Base-by-base conservation (phyloP, 2,329 filamentous ascomycete genomes). In the Tolypocladium tundrense region DNA sequence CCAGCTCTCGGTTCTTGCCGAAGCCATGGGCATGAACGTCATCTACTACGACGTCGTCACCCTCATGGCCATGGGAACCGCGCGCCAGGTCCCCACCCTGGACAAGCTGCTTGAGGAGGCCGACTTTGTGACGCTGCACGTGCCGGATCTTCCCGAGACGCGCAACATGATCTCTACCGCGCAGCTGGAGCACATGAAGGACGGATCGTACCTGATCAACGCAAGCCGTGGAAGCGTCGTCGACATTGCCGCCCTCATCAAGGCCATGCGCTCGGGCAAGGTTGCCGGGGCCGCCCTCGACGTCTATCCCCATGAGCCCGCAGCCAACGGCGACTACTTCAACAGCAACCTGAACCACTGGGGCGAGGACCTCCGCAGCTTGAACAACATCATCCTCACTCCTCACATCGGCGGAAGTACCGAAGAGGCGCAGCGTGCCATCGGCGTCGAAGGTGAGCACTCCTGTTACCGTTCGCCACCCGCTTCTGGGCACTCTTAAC, bases 351-450 rank as follows among this genome's bases (percentile, higher is more conserved):
- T 99, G 60, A 96, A 96, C 75, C 64, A 75, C 11, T 99, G 91
- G 90, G 88, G 85, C 35, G 86, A 92, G 68, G 92, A 97, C 61
- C 83, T 99, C 53, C 85, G 90, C 57, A 82, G 82, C 56, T 78
- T 97, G 60, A 94, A 87, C 75, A 99, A 99, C 76, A 79, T 99
- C 64, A 96, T 99, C 65, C 80, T 99, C 54, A 96, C 93, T 1
- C 94, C 94, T 27, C 94, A 99, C 73, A 97, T 99, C 69, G 94
- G 94, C 66, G 94, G 94, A 58, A 96, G 91, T 74, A 99, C 94
- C 0, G 94, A 99, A 75, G 94, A 99, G 76, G 94, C 94, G 6
- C 94, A 99, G 77, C 87, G 90, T 59, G 93, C 94, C 19, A 99
- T 99, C 70, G 94, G 94, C 65, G 82, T 95, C 50, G 94, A 99